Percentiles rank a stretch among this genome's conserved stretches.
phyloP scores from a whole-genome alignment of 2,329 filamentous ascomycete species.

The Fusarium sp. region DNA sequence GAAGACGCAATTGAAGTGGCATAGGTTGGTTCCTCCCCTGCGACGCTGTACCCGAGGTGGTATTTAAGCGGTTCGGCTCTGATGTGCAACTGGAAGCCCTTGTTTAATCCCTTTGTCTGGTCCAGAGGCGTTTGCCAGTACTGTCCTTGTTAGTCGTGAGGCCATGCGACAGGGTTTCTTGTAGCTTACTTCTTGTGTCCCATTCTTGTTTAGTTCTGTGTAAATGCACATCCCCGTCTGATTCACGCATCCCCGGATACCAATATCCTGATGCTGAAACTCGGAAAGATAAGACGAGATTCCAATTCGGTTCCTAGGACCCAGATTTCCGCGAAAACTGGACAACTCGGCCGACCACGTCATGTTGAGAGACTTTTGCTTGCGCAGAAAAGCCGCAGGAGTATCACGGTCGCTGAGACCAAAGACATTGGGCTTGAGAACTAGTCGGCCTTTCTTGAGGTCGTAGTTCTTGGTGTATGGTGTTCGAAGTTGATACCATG shows the following conservation, averaged over 20 bases:
- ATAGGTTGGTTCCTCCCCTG: not conserved
- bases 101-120: not conserved
- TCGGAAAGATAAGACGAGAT: not conserved
- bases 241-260: not conserved
- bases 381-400: not conserved
- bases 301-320: not conserved
- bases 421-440: not conserved
- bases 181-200: not conserved
- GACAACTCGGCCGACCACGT: not conserved
- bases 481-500: not conserved
- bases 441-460: not conserved
- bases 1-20: not conserved
- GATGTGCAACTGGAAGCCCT: not conserved
- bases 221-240: not conserved
- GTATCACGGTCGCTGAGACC: not conserved
- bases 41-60: not conserved
- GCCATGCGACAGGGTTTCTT: fast-evolving
- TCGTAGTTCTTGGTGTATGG: not conserved
- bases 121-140: not conserved
- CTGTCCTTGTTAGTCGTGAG: not conserved
- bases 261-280: not conserved
- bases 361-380: constrained; percentile 1
- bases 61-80: not conserved
- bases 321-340: not conserved
- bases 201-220: not conserved